Evolutionary conservation across 2,329 filamentous ascomycete genomes (phyloP), one percentile per base, ranked within the genome.

Genomic region (Aureobasidium mangrovei): DNA sequence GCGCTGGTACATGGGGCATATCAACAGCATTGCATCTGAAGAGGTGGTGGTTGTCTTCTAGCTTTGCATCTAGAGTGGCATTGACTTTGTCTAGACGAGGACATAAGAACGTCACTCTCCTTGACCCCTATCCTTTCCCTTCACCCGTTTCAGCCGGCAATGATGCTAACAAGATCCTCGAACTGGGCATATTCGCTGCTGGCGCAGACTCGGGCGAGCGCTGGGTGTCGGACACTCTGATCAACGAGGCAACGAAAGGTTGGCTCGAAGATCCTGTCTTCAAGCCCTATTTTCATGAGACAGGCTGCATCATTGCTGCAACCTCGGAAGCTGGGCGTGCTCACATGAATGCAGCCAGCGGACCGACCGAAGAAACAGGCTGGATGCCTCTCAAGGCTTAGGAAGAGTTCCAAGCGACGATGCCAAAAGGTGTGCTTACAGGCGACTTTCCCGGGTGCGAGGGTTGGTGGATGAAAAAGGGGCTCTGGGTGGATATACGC

Each of bases 401-500:
- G 2, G 70, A 74, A 32, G 71, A 75, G 9, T 80, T 80, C 55
- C 68, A 69, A n/a, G 65, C 62, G 9, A 75, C 77, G 0, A 79
- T 80, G 77, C 76, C 77, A 1, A 56, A 70, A 10, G 76, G 77
- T 3, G 70, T 79, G 0, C 62, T 79, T 18, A 77, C 75, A 0
- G 76, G 77, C 3, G 64, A 72, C 0, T 77, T 80, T 46, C 68
- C 72, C 0, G 69, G 69, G 5, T 79, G 77, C 77, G 72, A 73
- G 59, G 77, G 77, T 12, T 77, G 73, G 60, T 70, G 70, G 55
- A 74, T 74, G 57, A 59, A 64, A 64, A 59, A 63, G 28, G 32
- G 69, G 72, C 4, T 75, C 76, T 4, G 78, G 78, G 7, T 81
- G 77, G 77, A 75, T 79, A 1, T 74, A 76, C 59, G 77, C 79